Percentiles rank a stretch among this genome's conserved stretches.
Evolutionary conservation across 176 grass and related monocot species (phyloP).

Genomic region (Puya raimondii): DNA sequence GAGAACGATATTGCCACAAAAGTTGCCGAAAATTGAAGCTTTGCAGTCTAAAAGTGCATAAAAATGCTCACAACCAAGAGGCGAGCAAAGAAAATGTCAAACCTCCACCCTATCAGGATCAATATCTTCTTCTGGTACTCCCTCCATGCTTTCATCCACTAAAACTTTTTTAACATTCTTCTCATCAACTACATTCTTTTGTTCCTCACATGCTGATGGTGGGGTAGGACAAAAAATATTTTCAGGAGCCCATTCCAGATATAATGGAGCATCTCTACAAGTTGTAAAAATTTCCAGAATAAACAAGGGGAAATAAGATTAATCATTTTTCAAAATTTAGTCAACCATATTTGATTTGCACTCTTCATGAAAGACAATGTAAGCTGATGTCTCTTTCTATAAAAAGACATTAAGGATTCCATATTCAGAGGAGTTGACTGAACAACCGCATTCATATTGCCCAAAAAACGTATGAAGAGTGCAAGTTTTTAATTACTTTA

Average conservation of each 20-base stretch:
- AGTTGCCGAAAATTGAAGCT: neutral
- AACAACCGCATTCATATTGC: neutral
- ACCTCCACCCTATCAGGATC: slow-evolving; percentile 96
- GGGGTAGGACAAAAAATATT: slow-evolving; percentile 65
- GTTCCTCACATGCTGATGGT: slow-evolving; percentile 42
- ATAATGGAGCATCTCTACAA: slow-evolving; percentile 79
- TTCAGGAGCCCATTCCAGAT: slow-evolving; percentile 89
- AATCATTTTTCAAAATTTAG: neutral
- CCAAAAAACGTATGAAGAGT: neutral
- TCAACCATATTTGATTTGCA: neutral
- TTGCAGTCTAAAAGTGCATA: neutral
- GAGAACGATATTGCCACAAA: neutral
- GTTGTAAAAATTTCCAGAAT: slow-evolving; percentile 10
- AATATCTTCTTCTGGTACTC: slow-evolving; percentile 69
- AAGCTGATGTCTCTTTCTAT: too few relatives aligned
- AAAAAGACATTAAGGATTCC: too few relatives aligned
- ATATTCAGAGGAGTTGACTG: neutral
- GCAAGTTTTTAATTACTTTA: neutral
- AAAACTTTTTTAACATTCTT: slow-evolving; percentile 67
- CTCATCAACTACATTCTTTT: slow-evolving; percentile 43
- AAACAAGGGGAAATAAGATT: neutral
- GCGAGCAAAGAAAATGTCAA: slow-evolving; percentile 19
- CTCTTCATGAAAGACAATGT: neutral
- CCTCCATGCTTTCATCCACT: slow-evolving; percentile 78
- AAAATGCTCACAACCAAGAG: neutral